Evolutionary conservation across 2,329 filamentous ascomycete species (phyloP), one percentile per base, ranked within the genome.

Genomic region (Aspergillus texensis): DNA sequence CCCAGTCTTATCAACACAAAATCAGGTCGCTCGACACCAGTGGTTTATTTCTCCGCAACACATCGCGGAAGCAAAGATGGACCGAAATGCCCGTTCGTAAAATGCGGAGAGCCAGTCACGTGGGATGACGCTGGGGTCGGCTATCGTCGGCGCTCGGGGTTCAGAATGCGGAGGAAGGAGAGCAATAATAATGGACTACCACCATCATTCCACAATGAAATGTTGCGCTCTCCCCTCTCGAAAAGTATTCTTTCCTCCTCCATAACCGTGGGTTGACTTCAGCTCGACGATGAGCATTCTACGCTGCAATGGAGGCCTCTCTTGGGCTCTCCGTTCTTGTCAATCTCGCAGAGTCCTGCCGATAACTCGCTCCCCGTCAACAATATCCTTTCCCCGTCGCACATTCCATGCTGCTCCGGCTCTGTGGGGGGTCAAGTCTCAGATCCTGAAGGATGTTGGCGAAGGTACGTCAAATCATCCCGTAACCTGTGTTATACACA

Each of bases 361-460:
- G 71, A 68, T 70, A 69, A 67, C 60, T 65, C 64, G 65, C 61
- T 70, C 66, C 58, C 66, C 70, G 60, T 62, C 70, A 39, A 39
- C 32, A 45, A 62, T 65, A 61, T 68, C 67, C 45, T 57, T 68
- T 39, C 59, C 71, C 61, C 72, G 72, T 58, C 75, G 78, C 34
- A 68, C 61, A 36, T 80, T 81, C 62, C 78, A 80, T 56, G 71
- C 70, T 54, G 71, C 72, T 21, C 65, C 76, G 11, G 65, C 72
- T 52, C 68, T 78, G 55, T 77, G 70, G 72, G 77, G 72, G 2
- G 71, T 77, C 4, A 73, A 72, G 52, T 80, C 79, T 41, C 79
- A 81, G 63, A 67, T 80, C 26, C 58, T 81, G 46, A 80, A 80
- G 57, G 79, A 80, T 70, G 79, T 80, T 52, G 79, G 79, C 24